Percentiles rank a stretch among this genome's conserved stretches.
These are phyloP conservation scores for Penicillium lagena DNA, from an alignment of 495 filamentous ascomycete species.

Conservation along the genomic window DNA sequence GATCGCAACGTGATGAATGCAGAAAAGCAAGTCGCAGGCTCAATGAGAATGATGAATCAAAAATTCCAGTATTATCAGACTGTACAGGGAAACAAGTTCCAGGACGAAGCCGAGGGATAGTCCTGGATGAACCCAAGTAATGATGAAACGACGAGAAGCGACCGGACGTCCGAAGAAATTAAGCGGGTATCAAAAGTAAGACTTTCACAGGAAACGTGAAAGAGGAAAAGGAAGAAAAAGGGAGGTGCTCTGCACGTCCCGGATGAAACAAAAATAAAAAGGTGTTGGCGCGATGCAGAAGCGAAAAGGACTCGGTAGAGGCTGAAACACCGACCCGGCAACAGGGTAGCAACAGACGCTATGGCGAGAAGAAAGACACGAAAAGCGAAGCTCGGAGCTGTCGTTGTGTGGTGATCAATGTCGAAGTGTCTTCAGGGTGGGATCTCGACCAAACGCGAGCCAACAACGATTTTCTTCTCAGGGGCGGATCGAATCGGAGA, in stretches of 20 bases:
- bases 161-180: constrained; percentile 7
- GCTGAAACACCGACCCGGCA: constrained; percentile 11
- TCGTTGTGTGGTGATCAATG: constrained; percentile 1
- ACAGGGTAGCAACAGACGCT: constrained; percentile 2
- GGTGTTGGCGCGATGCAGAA: constrained; percentile 17
- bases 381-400: constrained; percentile 1
- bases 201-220: constrained; percentile 7
- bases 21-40: constrained; percentile 8
- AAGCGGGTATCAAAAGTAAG: constrained; percentile 11
- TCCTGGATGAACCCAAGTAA: not conserved
- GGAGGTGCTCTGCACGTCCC: constrained; percentile 44
- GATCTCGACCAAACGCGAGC: constrained; percentile 18
- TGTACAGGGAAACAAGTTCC: constrained; percentile 14
- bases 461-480: constrained; percentile 12
- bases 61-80: constrained; percentile 14
- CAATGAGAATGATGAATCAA: constrained; percentile 5
- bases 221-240: constrained; percentile 13
- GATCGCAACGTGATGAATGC: no score
- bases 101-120: not conserved
- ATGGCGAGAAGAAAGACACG: constrained; percentile 7
- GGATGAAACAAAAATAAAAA: constrained; percentile 15
- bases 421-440: constrained; percentile 8
- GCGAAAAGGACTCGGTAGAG: constrained; percentile 2
- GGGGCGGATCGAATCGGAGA: constrained; percentile 22
- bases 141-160: constrained; percentile 1